Evolutionary conservation across 305 asterid genomes (phyloP).

Genomic region (Fraxinus xanthoxyloides): DNA sequence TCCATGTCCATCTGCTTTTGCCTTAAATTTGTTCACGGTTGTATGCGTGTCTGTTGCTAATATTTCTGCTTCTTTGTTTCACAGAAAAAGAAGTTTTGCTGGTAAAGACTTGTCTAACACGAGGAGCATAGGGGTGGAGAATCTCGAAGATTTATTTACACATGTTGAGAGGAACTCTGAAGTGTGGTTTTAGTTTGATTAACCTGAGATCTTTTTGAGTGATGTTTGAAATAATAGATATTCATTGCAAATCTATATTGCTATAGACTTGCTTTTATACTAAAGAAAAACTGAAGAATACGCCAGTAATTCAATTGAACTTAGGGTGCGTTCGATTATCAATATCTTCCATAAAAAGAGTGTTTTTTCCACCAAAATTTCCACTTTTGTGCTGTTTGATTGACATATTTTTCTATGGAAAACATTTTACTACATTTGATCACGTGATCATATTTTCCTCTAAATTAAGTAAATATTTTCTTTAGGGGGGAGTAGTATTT

Average conservation of each 20-base stretch:
- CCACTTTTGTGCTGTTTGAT: neutral
- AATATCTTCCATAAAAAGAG: neutral
- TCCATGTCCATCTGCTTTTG: neutral
- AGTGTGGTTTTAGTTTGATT: neutral
- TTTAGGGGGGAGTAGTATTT: neutral
- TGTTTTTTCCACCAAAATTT: neutral
- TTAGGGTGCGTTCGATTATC: too few relatives aligned
- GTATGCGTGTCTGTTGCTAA: constrained; percentile 6
- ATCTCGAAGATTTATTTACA: neutral
- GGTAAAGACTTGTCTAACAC: constrained; percentile 37
- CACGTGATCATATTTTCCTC: neutral
- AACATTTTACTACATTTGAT: too few relatives aligned
- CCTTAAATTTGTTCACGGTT: neutral
- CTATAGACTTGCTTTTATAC: neutral
- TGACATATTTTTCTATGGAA: neutral
- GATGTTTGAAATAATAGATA: neutral
- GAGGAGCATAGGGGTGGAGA: neutral
- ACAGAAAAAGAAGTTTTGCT: constrained; percentile 92
- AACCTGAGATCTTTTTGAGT: neutral
- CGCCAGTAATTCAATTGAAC: neutral
- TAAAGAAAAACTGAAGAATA: neutral
- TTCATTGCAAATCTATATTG: neutral
- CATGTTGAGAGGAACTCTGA: neutral
- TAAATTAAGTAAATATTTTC: neutral
- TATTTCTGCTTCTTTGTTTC: constrained; percentile 17